Percentiles rank a stretch among this genome's conserved stretches.
These are phyloP conservation scores for Globisporangium emineosum DNA, from an alignment of 352 stramenopile species.

Conservation along the genomic window DNA sequence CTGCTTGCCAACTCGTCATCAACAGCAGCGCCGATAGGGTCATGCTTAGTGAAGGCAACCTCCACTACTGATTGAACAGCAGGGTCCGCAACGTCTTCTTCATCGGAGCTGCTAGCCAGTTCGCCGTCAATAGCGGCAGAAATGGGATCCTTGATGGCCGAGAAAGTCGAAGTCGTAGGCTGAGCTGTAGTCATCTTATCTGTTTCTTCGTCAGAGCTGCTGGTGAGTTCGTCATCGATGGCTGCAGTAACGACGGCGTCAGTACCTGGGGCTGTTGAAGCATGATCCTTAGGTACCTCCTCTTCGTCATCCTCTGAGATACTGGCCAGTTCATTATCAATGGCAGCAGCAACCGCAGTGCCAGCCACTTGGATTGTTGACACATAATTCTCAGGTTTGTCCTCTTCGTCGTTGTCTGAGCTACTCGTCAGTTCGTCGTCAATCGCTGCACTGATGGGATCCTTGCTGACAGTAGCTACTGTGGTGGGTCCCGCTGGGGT, in stretches of 20 bases:
- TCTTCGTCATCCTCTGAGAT: constrained; percentile 23
- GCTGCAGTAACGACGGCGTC: constrained; percentile 23
- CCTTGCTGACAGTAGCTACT: neutral
- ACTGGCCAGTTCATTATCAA: constrained; percentile 40
- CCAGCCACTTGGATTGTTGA: constrained; percentile 11
- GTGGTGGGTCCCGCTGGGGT: neutral
- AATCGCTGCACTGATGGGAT: neutral
- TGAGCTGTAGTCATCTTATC: constrained; percentile 3
- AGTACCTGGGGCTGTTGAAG: neutral
- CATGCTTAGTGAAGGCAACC: neutral
- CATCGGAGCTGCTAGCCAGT: neutral
- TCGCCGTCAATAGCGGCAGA: neutral
- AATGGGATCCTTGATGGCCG: neutral
- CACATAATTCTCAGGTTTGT: constrained; percentile 7
- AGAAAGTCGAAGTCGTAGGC: neutral
- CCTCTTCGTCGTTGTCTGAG: constrained; percentile 5
- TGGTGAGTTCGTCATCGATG: constrained; percentile 37
- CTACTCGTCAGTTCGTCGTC: neutral
- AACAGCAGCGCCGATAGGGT: constrained; percentile 32
- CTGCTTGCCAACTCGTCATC: constrained; percentile 35
- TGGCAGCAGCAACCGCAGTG: constrained; percentile 23
- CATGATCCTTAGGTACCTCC: constrained; percentile 7
- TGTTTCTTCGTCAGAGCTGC: constrained; percentile 23
- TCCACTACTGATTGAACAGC: neutral
- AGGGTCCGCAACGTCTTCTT: neutral